Percentiles rank a stretch among this genome's conserved stretches.
These are phyloP conservation scores for Yamadazyma diddensiae DNA, from an alignment of 1,139 yeast genomes.

Conservation along the genomic window DNA sequence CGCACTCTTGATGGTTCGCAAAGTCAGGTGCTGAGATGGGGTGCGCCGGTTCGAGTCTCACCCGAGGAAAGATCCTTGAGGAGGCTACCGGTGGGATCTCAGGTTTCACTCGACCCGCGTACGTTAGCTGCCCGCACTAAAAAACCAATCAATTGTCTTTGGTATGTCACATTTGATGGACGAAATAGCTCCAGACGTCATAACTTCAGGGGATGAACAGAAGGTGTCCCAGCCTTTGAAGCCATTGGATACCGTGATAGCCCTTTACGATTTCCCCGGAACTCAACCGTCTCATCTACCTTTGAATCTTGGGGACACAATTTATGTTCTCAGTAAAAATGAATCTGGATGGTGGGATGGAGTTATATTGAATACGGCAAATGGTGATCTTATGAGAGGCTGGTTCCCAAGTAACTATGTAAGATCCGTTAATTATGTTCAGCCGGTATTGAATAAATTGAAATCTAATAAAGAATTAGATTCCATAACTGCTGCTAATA, in stretches of 20 bases:
- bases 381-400: constrained; percentile 53
- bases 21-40: too few species aligned
- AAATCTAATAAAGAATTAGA: constrained; percentile 43
- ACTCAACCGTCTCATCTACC: constrained; percentile 46
- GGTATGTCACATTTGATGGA: constrained; percentile 17
- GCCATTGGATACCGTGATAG: constrained; percentile 50
- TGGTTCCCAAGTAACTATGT: constrained; percentile 74
- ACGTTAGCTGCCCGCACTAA: neutral
- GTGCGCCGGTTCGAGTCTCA: too few species aligned
- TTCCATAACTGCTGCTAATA: constrained; percentile 47
- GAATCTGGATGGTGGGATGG: constrained; percentile 82
- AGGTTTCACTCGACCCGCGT: too few species aligned
- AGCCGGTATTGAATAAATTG: constrained; percentile 41
- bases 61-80: too few species aligned
- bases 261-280: constrained; percentile 50
- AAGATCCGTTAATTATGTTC: constrained; percentile 46
- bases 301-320: constrained; percentile 47
- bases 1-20: too few species aligned
- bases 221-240: constrained; percentile 25
- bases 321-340: constrained; percentile 50
- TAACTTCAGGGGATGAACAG: constrained; percentile 27
- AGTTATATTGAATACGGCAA: constrained; percentile 34
- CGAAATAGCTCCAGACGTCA: constrained; percentile 41
- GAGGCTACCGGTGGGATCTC: too few species aligned
- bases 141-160: neutral